phyloP scores from a whole-genome alignment of 1,284 basidiomycete species.

The Dichomitus squalens region DNA sequence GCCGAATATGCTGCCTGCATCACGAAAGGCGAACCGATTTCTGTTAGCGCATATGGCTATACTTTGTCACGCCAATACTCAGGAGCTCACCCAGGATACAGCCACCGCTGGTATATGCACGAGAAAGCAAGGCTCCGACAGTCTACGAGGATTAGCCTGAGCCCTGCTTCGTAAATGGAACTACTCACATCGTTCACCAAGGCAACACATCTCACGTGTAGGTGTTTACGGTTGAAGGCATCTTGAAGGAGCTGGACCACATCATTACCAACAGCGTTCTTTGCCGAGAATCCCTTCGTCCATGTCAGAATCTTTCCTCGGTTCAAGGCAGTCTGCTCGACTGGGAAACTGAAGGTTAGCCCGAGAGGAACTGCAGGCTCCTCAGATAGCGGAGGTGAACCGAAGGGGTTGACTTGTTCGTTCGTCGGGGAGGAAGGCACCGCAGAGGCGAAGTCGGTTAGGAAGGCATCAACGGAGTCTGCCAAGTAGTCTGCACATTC shows the following conservation, averaged over 20 bases:
- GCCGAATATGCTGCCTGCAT: slow-evolving; percentile 80
- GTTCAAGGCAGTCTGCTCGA: slow-evolving; percentile 93
- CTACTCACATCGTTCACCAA: slow-evolving; percentile 88
- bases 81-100: slow-evolving; percentile 85
- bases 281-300: slow-evolving; percentile 96
- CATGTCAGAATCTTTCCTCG: slow-evolving; percentile 90
- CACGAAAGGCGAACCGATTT: background rate
- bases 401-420: slow-evolving; percentile 26
- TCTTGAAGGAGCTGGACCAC: slow-evolving; percentile 92
- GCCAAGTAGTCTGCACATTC: slow-evolving; percentile 84
- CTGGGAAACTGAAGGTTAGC: slow-evolving; percentile 96
- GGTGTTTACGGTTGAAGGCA: slow-evolving; percentile 91
- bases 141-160: slow-evolving; percentile 55
- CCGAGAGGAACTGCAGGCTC: slow-evolving; percentile 68
- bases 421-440: slow-evolving; percentile 38
- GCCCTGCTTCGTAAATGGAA: background rate
- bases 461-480: slow-evolving; percentile 92
- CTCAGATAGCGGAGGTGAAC: slow-evolving; percentile 14
- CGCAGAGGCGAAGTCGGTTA: slow-evolving; percentile 57
- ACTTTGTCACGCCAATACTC: background rate
- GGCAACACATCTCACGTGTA: slow-evolving; percentile 92
- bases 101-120: slow-evolving; percentile 89
- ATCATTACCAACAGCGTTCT: slow-evolving; percentile 91
- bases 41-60: background rate
- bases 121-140: slow-evolving; percentile 91